Percentiles rank a stretch among this genome's conserved stretches.
Conservation (phyloP, 768 basidiomycete species). For the Gyrodon lividus region DNA sequence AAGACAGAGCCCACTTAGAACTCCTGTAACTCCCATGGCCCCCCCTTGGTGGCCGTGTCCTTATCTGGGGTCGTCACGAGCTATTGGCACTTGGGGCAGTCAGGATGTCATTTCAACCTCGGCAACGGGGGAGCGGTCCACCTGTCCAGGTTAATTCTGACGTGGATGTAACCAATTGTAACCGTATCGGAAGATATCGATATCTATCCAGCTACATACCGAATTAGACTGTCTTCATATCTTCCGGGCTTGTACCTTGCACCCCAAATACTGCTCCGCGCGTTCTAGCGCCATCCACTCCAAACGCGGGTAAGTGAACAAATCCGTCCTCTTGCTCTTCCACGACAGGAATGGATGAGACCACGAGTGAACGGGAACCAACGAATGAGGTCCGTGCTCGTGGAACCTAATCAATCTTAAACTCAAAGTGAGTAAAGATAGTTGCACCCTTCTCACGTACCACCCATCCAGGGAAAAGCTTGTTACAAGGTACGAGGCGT, state of each 20-base stretch:
- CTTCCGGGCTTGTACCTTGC: no score
- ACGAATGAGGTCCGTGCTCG: no score
- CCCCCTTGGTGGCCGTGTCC: neutral
- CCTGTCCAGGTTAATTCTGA: neutral
- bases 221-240: neutral
- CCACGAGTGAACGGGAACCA: neutral
- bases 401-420: neutral
- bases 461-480: conserved; percentile 2
- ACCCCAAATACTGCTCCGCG: neutral
- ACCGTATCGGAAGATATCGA: no score
- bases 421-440: conserved; percentile 2
- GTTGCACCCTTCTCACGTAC: conserved; percentile 5
- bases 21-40: neutral
- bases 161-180: no score
- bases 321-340: neutral
- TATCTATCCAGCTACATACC: neutral
- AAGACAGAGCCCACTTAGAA: no score
- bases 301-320: neutral
- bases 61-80: no score
- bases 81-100: no score
- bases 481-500: no score
- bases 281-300: neutral
- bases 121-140: no score
- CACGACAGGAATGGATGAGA: no score
- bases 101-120: no score